These are phyloP conservation scores for Toxicodendron radicans DNA, from an alignment of 345 rosid genomes.

Conservation along the genomic window DNA sequence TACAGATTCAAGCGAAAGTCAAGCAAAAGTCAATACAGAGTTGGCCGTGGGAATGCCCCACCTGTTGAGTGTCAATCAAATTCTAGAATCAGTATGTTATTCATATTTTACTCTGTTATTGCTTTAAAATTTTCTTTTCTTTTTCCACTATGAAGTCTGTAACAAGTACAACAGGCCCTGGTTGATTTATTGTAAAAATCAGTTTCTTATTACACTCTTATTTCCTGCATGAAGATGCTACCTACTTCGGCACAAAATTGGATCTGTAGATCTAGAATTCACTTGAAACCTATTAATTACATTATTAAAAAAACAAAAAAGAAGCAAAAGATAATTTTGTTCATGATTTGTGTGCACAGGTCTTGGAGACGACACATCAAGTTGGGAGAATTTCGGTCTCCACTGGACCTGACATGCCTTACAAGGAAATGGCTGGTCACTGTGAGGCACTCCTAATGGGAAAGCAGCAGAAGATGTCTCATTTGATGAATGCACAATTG, in stretches of 20 bases:
- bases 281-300: not conserved
- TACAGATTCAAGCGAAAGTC: conserved; percentile 45
- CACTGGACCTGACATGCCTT: conserved; percentile 72
- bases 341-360: conserved; percentile 41
- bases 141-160: not conserved
- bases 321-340: conserved; percentile 10
- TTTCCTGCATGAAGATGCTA: not conserved
- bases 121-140: conserved; percentile 6
- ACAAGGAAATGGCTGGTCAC: conserved; percentile 80
- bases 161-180: not conserved
- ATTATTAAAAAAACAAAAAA: not conserved
- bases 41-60: conserved; percentile 34
- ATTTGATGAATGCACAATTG: conserved; percentile 57
- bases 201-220: not conserved
- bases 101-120: conserved; percentile 1
- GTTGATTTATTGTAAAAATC: conserved; percentile 12
- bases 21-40: conserved; percentile 35
- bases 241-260: not conserved
- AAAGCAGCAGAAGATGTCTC: conserved; percentile 82
- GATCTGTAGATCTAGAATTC: not conserved
- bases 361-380: conserved; percentile 68
- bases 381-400: conserved; percentile 75
- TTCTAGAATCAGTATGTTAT: conserved; percentile 73
- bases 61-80: conserved; percentile 69
- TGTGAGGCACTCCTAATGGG: conserved; percentile 80